These are phyloP conservation scores for Megacollybia marginata DNA, from an alignment of 768 basidiomycete genomes.

Conservation along the genomic window DNA sequence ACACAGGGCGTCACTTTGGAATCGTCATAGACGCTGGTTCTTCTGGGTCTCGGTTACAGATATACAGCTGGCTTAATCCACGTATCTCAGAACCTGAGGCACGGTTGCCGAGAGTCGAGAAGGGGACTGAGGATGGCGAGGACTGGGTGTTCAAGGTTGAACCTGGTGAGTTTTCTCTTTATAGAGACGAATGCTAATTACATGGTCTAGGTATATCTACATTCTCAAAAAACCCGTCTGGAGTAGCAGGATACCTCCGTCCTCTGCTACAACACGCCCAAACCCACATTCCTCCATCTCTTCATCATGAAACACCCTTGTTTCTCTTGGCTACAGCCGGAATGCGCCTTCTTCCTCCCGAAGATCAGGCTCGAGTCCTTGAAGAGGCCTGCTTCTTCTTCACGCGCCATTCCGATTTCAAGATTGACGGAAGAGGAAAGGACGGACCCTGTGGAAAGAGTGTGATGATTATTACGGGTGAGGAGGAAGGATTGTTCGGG, in stretches of 20 bases:
- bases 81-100: constrained; percentile 39
- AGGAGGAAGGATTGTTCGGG: constrained; percentile 96
- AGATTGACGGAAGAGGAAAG: constrained; percentile 55
- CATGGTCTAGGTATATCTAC: constrained; percentile 74
- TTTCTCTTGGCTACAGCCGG: constrained; percentile 96
- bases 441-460: constrained; percentile 87
- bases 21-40: constrained; percentile 98
- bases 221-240: constrained; percentile 60
- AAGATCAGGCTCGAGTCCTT: constrained; percentile 68
- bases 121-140: constrained; percentile 74
- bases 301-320: constrained; percentile 78
- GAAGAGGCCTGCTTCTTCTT: constrained; percentile 73
- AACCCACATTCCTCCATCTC: constrained; percentile 77
- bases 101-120: constrained; percentile 81
- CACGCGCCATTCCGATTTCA: constrained; percentile 67
- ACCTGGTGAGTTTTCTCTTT: constrained; percentile 76
- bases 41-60: constrained; percentile 91
- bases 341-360: constrained; percentile 78
- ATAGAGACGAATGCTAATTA: background rate
- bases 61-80: constrained; percentile 95
- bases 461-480: constrained; percentile 91
- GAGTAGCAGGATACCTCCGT: constrained; percentile 66
- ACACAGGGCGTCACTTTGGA: constrained; percentile 75
- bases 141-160: constrained; percentile 90
- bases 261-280: constrained; percentile 83